Evolutionary conservation across 805 yeast genomes (phyloP).

Genomic region (Cyberlindnera saturnus): DNA sequence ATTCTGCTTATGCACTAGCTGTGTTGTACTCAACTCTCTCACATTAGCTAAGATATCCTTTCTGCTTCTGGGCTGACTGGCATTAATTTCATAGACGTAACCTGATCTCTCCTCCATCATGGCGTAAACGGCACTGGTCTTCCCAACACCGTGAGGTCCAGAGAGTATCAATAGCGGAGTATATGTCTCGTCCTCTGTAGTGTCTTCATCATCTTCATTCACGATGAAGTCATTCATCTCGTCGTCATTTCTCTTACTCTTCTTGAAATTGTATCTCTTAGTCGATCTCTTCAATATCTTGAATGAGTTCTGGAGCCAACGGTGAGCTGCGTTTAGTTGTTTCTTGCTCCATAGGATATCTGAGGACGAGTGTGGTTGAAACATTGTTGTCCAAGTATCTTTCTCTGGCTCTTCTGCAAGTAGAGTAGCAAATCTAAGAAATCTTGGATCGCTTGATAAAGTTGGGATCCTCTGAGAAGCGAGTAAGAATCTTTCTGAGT

Average conservation of each 20-base stretch:
- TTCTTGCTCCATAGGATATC: slow-evolving; percentile 26
- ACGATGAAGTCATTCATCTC: slow-evolving; percentile 30
- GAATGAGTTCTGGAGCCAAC: slow-evolving; percentile 30
- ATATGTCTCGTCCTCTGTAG: slow-evolving; percentile 29
- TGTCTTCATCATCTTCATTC: slow-evolving; percentile 22
- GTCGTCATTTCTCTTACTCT: slow-evolving; percentile 17
- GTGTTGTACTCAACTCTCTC: slow-evolving; percentile 79
- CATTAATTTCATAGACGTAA: slow-evolving; percentile 75
- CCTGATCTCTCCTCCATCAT: slow-evolving; percentile 57
- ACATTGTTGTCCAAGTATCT: slow-evolving; percentile 25
- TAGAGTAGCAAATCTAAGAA: not conserved
- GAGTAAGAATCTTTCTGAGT: not conserved
- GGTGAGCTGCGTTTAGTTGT: slow-evolving; percentile 16
- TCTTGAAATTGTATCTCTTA: slow-evolving; percentile 28
- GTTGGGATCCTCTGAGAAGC: slow-evolving; percentile 1
- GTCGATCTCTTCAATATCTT: slow-evolving; percentile 27
- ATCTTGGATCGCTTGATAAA: slow-evolving; percentile 2
- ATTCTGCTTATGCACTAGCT: slow-evolving; percentile 52
- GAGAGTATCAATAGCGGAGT: slow-evolving; percentile 59
- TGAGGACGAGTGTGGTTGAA: slow-evolving; percentile 25
- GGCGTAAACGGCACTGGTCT: slow-evolving; percentile 67
- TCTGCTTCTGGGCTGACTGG: slow-evolving; percentile 66
- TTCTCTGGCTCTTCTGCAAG: not conserved
- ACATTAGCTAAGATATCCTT: slow-evolving; percentile 61
- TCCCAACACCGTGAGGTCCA: slow-evolving; percentile 76